A percentile compares a stretch with the other conserved stretches of the same genome.
Evolutionary conservation across 495 filamentous ascomycete species (phyloP).

Genomic region (Talaromyces nanjingensis): DNA sequence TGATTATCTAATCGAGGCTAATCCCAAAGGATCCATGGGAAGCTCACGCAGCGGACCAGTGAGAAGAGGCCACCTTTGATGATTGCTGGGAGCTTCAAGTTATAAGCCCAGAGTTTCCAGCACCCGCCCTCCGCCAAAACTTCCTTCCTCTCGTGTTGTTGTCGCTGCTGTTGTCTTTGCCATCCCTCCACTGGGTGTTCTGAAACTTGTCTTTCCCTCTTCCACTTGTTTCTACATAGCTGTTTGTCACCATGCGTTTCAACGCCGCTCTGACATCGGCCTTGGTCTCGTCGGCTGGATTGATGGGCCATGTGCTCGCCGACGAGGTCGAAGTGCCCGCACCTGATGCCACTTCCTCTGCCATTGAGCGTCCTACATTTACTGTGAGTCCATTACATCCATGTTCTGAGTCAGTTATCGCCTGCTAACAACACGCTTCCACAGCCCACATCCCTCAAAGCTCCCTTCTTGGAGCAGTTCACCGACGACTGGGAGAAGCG

Average conservation of each 20-base stretch:
- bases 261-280: conserved; percentile 59
- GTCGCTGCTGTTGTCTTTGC: neutral
- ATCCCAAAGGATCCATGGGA: neutral
- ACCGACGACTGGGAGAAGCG: conserved; percentile 86
- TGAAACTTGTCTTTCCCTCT: conserved; percentile 11
- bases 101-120: conserved; percentile 13
- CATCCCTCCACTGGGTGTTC: neutral
- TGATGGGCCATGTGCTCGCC: conserved; percentile 66
- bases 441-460: conserved; percentile 81
- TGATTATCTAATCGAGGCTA: conserved; percentile 3
- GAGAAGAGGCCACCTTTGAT: conserved; percentile 26
- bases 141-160: conserved; percentile 2
- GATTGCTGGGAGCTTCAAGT: conserved; percentile 13
- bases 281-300: conserved; percentile 59
- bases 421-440: conserved; percentile 16
- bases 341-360: conserved; percentile 46
- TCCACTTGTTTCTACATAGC: conserved; percentile 13
- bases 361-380: conserved; percentile 69
- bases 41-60: neutral
- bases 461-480: conserved; percentile 97
- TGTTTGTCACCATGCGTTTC: conserved; percentile 62
- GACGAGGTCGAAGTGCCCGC: conserved; percentile 55
- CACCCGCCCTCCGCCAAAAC: conserved; percentile 4
- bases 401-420: conserved; percentile 1
- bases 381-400: conserved; percentile 58